Percentiles rank a stretch among this genome's conserved stretches.
Conservation (phyloP, 1,139 yeast species). For the Meyerozyma guilliermondii region DNA sequence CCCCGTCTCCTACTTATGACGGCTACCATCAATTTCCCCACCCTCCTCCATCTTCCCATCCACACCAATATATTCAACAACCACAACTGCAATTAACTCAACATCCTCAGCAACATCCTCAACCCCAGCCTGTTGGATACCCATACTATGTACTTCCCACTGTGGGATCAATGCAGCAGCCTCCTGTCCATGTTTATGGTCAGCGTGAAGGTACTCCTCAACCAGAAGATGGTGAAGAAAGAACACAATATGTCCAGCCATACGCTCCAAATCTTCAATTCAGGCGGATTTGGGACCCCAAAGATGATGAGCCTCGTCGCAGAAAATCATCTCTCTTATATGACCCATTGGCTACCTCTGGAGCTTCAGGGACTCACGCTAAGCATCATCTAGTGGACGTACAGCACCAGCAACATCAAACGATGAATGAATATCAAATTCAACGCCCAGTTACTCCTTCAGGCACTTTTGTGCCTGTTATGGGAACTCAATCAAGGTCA, state of each 20-base stretch:
- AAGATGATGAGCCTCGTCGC: conserved; percentile 6
- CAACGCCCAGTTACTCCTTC: background rate
- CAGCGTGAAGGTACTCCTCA: background rate
- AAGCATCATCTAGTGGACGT: background rate
- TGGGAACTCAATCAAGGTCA: background rate
- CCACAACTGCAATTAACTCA: background rate
- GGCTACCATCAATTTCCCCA: conserved; percentile 3
- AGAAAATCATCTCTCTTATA: conserved; percentile 7
- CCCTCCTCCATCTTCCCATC: conserved; percentile 3
- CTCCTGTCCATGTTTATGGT: background rate
- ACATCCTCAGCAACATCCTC: conserved; percentile 1
- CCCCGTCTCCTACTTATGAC: conserved; percentile 10
- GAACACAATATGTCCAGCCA: conserved; percentile 11
- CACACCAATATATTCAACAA: conserved; percentile 4
- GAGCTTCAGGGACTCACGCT: background rate
- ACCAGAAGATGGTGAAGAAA: background rate
- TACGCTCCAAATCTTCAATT: conserved; percentile 31
- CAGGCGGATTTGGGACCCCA: conserved; percentile 35
- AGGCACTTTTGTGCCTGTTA: background rate
- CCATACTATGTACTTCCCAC: conserved; percentile 2
- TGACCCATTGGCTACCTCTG: conserved; percentile 7
- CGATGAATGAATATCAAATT: background rate
- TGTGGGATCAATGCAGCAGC: background rate
- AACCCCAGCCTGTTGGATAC: conserved; percentile 2
- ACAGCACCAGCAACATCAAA: background rate